phyloP scores from a whole-genome alignment of 768 basidiomycete genomes.

The Kwoniella dejecticola region DNA sequence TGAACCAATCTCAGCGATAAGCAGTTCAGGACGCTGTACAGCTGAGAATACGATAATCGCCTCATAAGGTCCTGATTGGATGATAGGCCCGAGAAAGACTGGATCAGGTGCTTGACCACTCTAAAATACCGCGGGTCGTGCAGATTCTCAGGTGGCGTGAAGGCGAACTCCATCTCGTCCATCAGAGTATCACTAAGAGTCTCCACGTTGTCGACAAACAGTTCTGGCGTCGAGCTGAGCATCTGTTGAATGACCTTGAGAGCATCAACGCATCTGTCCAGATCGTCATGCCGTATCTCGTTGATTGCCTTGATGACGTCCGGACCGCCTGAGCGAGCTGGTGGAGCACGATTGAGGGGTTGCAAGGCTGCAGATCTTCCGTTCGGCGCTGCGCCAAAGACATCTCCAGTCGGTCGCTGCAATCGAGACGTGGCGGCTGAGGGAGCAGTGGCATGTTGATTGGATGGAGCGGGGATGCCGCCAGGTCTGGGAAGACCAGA shows the following conservation, averaged over 20 bases:
- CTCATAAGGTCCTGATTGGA: slow-evolving; percentile 86
- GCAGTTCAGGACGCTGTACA: slow-evolving; percentile 87
- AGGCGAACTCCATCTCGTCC: slow-evolving; percentile 86
- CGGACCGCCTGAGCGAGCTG: slow-evolving; percentile 18
- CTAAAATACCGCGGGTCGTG: slow-evolving; percentile 79
- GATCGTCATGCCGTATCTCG: slow-evolving; percentile 84
- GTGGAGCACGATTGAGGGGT: slow-evolving; percentile 19
- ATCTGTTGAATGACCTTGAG: slow-evolving; percentile 90
- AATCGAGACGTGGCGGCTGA: slow-evolving; percentile 5
- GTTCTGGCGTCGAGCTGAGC: slow-evolving; percentile 75
- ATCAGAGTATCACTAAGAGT: slow-evolving; percentile 88
- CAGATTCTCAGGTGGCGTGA: slow-evolving; percentile 76
- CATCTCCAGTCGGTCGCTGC: slow-evolving; percentile 10
- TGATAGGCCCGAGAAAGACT: slow-evolving; percentile 91
- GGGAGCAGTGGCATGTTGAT: neutral
- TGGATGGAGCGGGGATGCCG: neutral
- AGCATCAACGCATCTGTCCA: slow-evolving; percentile 82
- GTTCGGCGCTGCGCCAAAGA: slow-evolving; percentile 8
- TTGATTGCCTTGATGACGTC: slow-evolving; percentile 81
- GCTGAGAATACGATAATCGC: slow-evolving; percentile 77
- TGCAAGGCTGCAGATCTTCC: slow-evolving; percentile 33
- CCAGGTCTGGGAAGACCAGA: slow-evolving; percentile 31
- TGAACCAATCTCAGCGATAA: slow-evolving; percentile 86
- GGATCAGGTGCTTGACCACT: slow-evolving; percentile 94
- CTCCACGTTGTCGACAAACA: slow-evolving; percentile 70